Evolutionary conservation across 352 stramenopile species (phyloP).

Genomic region (Globisporangium irregulare): DNA sequence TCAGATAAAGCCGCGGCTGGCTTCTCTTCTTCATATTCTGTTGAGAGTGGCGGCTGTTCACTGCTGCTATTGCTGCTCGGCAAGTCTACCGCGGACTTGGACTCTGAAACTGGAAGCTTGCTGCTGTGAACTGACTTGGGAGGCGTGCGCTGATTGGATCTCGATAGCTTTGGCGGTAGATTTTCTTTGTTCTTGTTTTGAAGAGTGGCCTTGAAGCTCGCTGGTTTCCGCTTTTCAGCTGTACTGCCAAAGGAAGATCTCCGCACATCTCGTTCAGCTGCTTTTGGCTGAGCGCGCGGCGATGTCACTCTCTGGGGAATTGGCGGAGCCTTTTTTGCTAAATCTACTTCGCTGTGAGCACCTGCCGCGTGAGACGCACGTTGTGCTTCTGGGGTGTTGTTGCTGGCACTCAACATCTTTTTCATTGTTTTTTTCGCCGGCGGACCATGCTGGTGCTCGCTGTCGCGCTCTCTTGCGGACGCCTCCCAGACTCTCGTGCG

Average conservation of each 20-base stretch:
- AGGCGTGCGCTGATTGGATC: neutral
- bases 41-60: neutral
- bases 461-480: neutral
- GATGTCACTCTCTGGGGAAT: neutral
- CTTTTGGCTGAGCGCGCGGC: neutral
- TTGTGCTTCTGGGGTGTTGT: neutral
- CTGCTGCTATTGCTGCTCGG: neutral
- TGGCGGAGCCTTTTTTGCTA: neutral
- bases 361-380: neutral
- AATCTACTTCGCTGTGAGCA: neutral
- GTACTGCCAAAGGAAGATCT: neutral
- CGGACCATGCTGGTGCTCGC: neutral
- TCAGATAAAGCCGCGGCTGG: neutral
- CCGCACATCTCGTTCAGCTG: neutral
- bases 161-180: conserved; percentile 2
- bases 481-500: neutral
- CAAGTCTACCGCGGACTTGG: neutral
- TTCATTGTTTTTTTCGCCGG: neutral
- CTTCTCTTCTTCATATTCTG: neutral
- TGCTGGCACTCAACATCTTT: neutral
- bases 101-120: neutral
- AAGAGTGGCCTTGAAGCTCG: neutral
- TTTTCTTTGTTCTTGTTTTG: conserved; percentile 9
- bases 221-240: neutral
- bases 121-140: neutral